Conservation (phyloP, 2,329 filamentous ascomycete genomes). For the Alternaria infectoria region DNA sequence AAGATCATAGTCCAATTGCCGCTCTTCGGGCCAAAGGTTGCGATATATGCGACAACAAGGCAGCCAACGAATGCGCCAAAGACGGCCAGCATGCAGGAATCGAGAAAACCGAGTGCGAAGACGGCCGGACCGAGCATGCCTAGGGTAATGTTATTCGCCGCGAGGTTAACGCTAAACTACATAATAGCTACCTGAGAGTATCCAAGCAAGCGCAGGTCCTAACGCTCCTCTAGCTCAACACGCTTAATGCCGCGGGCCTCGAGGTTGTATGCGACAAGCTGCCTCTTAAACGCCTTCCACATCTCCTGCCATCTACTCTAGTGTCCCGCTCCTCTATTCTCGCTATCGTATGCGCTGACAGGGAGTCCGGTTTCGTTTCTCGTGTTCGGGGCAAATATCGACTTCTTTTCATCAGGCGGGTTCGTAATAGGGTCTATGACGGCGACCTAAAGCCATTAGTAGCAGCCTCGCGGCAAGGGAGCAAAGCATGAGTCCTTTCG, state of each 20-base stretch:
- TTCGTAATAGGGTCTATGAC: constrained; percentile 26
- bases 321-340: not conserved
- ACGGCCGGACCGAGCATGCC: constrained; percentile 67
- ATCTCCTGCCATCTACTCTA: constrained; percentile 20
- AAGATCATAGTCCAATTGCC: constrained; percentile 68
- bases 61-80: constrained; percentile 64
- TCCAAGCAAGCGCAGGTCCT: constrained; percentile 58
- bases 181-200: constrained; percentile 64
- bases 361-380: constrained; percentile 20
- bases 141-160: constrained; percentile 69
- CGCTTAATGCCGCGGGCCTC: constrained; percentile 67
- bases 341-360: constrained; percentile 11
- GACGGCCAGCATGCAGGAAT: constrained; percentile 62
- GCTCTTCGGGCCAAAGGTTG: constrained; percentile 66
- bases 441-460: constrained; percentile 45
- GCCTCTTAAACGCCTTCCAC: constrained; percentile 48
- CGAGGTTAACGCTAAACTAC: constrained; percentile 68
- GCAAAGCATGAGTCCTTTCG: constrained; percentile 61
- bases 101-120: constrained; percentile 64
- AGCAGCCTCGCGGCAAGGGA: constrained; percentile 23
- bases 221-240: constrained; percentile 62
- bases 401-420: constrained; percentile 14
- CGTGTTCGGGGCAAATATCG: constrained; percentile 31
- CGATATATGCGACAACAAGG: constrained; percentile 64
- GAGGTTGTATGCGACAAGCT: constrained; percentile 59